Evolutionary conservation across 129 eudicot species (phyloP).

Genomic region (Cynara cardunculus): DNA sequence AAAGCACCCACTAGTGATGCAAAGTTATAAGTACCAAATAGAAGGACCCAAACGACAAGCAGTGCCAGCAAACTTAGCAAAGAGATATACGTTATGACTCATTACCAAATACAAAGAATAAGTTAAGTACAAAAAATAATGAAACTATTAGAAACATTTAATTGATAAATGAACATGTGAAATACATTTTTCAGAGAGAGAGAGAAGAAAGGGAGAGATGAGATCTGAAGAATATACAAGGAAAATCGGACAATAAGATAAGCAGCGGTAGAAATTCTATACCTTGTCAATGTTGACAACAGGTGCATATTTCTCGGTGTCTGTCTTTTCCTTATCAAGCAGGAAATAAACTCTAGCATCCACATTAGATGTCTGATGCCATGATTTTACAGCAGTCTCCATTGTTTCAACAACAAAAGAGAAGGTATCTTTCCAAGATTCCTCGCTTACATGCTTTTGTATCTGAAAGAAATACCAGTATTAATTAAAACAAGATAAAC

Average conservation of each 20-base stretch:
- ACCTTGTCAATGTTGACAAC: slow-evolving; percentile 95
- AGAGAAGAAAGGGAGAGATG: not conserved
- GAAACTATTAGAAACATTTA: not conserved
- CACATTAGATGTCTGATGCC: slow-evolving; percentile 85
- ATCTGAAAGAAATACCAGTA: slow-evolving; percentile 43
- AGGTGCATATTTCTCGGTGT: slow-evolving; percentile 86
- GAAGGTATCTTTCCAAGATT: slow-evolving; percentile 47
- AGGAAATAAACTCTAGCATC: slow-evolving; percentile 81
- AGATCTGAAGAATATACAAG: not conserved
- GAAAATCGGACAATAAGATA: not conserved
- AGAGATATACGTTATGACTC: not conserved
- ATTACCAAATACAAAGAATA: not conserved
- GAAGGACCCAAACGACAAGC: not conserved
- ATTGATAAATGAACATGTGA: not conserved
- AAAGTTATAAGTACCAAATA: no score
- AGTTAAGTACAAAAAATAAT: not conserved
- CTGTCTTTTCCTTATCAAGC: slow-evolving; percentile 78
- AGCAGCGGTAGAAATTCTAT: not conserved
- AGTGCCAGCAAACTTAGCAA: not conserved
- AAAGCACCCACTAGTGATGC: not conserved
- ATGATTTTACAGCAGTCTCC: slow-evolving; percentile 85
- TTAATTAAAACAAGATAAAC: not conserved
- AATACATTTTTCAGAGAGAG: not conserved
- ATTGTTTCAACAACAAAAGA: slow-evolving; percentile 85
- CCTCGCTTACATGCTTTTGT: slow-evolving; percentile 60